Conservation (phyloP, 2,329 filamentous ascomycete species). For the Xylaria sp. region DNA sequence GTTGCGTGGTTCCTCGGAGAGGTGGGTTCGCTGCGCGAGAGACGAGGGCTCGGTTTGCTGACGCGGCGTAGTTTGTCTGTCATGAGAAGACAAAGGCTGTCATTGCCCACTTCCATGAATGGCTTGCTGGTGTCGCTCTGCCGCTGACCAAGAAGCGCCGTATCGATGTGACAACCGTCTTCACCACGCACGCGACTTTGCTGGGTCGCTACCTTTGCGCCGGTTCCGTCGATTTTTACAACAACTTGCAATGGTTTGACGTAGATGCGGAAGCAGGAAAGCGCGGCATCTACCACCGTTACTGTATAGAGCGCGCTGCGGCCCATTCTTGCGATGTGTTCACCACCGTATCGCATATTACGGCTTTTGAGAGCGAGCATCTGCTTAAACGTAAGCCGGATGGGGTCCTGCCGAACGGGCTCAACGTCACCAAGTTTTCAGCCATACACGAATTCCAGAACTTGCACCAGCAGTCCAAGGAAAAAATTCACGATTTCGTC, state of each 20-base stretch:
- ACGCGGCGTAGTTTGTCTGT: constrained; percentile 72
- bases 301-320: constrained; percentile 95
- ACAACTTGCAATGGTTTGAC: constrained; percentile 96
- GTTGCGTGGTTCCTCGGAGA: constrained; percentile 98
- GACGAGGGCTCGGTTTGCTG: constrained; percentile 10
- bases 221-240: constrained; percentile 98
- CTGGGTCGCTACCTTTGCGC: constrained; percentile 95
- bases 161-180: constrained; percentile 97
- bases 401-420: constrained; percentile 90
- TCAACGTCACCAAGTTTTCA: constrained; percentile 98
- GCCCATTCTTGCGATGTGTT: constrained; percentile 95
- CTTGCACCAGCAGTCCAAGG: constrained; percentile 91
- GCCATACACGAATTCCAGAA: constrained; percentile 99
- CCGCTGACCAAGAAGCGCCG: constrained; percentile 90
- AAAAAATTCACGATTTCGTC: constrained; percentile 98
- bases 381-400: constrained; percentile 96
- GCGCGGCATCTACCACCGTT: constrained; percentile 96
- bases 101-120: constrained; percentile 98
- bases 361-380: constrained; percentile 97
- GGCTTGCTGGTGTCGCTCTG: constrained; percentile 91
- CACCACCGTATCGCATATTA: constrained; percentile 98
- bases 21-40: constrained; percentile 54
- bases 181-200: constrained; percentile 95
- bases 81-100: constrained; percentile 91
- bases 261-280: constrained; percentile 96